Base-by-base conservation (phyloP, 129 eudicot species). In the Tagetes patula region DNA sequence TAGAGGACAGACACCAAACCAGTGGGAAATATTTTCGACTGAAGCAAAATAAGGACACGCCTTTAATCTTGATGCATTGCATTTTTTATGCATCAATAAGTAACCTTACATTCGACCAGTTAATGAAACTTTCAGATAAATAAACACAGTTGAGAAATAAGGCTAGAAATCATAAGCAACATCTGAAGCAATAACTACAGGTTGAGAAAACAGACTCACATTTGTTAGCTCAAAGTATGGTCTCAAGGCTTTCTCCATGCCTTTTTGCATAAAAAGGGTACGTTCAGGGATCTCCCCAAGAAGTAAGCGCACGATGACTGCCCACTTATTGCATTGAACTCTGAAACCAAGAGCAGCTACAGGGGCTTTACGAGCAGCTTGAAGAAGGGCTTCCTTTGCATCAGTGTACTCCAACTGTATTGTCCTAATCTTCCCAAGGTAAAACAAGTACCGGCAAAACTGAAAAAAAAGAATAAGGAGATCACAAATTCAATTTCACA, bases 321-420 rank as follows among this genome's bases (percentile, higher is more conserved):
- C 98, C 98, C 98, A 94, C 76, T 94, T 94, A 75, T 88, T 94
- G 87, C 98, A 94, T 79, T 85, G 96, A 71, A 88, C 85, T 65
- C 98, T 81, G 77, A 94, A 94, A 75, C 97, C 98, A 79, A 89
- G 93, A 76, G 98, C 97, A 3, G 97, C 95, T 55, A 84, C 76
- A 33, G 98, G 98, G 42, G 98, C 98, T 82, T 94, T 94, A 75
- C 97, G 81, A 47, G 98, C 96, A 81, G 98, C 98, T 85, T 94
- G 98, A 47, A 90, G 93, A 61, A 94, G 97, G 61, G 96, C 88
- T 71, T 94, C 98, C 62, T 94, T 94, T 37, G 98, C 98, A 85
- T 94, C 98, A 31, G 98, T 94, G 75, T 94, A 94, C 73, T 94
- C 97, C 69, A 94, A 67, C 82, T 94, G 97, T 67, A 94, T 94